Conservation (phyloP, 2,329 filamentous ascomycete species). For the Calycina marina region DNA sequence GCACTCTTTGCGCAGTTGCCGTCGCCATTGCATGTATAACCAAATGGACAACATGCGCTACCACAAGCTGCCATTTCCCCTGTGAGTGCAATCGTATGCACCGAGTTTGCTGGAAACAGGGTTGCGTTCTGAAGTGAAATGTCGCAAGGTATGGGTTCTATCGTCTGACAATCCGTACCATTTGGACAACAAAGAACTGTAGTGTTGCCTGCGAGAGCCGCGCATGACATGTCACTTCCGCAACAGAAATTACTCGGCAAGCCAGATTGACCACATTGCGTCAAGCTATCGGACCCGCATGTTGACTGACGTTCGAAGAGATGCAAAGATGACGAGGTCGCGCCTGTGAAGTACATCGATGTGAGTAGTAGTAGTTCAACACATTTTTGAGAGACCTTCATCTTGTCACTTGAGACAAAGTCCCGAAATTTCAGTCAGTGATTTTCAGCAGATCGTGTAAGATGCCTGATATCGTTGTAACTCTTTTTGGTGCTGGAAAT, state of each 20-base stretch:
- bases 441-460: no score
- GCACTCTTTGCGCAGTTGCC: slow-evolving; percentile 34
- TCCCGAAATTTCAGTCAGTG: no score
- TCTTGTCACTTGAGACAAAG: no score
- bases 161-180: slow-evolving; percentile 40
- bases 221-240: slow-evolving; percentile 35
- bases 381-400: no score
- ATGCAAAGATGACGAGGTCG: slow-evolving; percentile 25
- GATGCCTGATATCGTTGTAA: no score
- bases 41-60: slow-evolving; percentile 53
- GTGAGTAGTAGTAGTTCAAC: no score
- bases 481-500: no score
- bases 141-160: slow-evolving; percentile 52
- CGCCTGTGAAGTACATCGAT: no score
- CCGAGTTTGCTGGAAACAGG: slow-evolving; percentile 37
- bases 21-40: slow-evolving; percentile 41
- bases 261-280: slow-evolving; percentile 34
- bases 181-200: slow-evolving; percentile 58
- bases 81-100: slow-evolving; percentile 52
- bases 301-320: slow-evolving; percentile 31
- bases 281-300: slow-evolving; percentile 35
- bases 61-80: slow-evolving; percentile 43
- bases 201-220: slow-evolving; percentile 45
- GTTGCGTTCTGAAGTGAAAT: slow-evolving; percentile 43
- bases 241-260: slow-evolving; percentile 58